Evolutionary conservation across 352 stramenopile species (phyloP).

Genomic region (Blastocystis sp.): DNA sequence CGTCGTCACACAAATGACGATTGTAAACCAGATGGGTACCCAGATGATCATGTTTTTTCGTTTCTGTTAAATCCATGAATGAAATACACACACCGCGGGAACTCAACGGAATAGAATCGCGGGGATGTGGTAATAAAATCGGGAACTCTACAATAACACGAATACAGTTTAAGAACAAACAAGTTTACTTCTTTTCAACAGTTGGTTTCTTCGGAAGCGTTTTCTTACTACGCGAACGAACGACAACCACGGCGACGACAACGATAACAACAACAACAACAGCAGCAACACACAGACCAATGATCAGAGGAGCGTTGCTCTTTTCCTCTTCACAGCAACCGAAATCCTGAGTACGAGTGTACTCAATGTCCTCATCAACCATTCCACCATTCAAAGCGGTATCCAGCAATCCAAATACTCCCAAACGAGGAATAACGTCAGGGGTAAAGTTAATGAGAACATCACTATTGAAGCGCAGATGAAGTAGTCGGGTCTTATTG

Average conservation of each 20-base stretch:
- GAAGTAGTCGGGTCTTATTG: conserved; percentile 28
- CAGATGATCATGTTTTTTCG: conserved; percentile 57
- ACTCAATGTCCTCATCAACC: neutral
- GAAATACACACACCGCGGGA: no score
- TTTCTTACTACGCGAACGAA: neutral
- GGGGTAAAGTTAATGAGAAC: conserved; percentile 7
- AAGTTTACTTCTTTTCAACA: neutral
- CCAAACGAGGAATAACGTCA: neutral
- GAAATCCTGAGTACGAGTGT: conserved; percentile 32
- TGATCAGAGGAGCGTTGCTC: neutral
- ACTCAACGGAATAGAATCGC: no score
- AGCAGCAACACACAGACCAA: conserved; percentile 20
- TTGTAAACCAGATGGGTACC: conserved; percentile 62
- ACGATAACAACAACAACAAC: conserved; percentile 36
- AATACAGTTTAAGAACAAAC: neutral
- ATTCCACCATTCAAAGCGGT: neutral
- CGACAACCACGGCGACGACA: neutral
- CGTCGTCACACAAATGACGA: conserved; percentile 59
- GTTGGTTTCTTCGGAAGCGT: conserved; percentile 15
- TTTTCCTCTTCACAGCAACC: conserved; percentile 49
- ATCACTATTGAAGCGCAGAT: conserved; percentile 54
- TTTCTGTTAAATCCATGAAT: no score
- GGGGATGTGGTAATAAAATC: neutral
- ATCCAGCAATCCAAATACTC: neutral
- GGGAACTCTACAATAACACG: neutral